These are phyloP conservation scores for Aspergillus conjunctus DNA, from an alignment of 495 filamentous ascomycete species.

Conservation along the genomic window DNA sequence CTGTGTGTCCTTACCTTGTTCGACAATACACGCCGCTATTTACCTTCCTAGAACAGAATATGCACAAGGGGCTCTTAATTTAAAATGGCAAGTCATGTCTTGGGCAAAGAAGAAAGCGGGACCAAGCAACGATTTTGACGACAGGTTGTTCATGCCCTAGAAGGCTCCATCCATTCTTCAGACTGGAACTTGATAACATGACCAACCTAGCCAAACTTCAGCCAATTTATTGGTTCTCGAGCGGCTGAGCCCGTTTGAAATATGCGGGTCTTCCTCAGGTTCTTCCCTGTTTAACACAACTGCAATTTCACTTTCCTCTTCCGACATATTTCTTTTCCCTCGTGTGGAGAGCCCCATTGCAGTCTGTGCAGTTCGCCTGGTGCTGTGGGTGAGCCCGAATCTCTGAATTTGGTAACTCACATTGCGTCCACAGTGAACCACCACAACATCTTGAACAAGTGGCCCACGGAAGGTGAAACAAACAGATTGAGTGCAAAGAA, in stretches of 20 bases:
- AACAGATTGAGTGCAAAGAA: too few species aligned
- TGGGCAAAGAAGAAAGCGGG: neutral
- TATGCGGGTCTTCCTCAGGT: neutral
- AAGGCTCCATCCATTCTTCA: neutral
- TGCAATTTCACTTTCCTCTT: neutral
- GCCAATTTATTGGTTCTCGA: neutral
- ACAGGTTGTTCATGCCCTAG: conserved; percentile 5
- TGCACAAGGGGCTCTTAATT: neutral
- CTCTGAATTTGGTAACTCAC: too few species aligned
- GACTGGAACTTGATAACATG: neutral
- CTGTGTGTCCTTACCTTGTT: neutral
- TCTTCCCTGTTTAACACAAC: neutral
- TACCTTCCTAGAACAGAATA: neutral
- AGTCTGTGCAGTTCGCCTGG: too few species aligned
- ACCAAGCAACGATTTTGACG: conserved; percentile 6
- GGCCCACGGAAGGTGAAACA: too few species aligned
- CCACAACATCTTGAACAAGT: too few species aligned
- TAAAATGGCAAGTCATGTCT: neutral
- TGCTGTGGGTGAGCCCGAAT: too few species aligned
- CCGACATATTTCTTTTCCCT: too few species aligned
- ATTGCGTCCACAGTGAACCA: too few species aligned
- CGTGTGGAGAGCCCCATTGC: too few species aligned
- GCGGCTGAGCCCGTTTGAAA: neutral
- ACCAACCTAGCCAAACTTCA: neutral
- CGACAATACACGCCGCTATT: neutral